Evolutionary conservation across 192 early-diverging fungal genomes (phyloP).

Genomic region (Neocallimastix lanati): DNA sequence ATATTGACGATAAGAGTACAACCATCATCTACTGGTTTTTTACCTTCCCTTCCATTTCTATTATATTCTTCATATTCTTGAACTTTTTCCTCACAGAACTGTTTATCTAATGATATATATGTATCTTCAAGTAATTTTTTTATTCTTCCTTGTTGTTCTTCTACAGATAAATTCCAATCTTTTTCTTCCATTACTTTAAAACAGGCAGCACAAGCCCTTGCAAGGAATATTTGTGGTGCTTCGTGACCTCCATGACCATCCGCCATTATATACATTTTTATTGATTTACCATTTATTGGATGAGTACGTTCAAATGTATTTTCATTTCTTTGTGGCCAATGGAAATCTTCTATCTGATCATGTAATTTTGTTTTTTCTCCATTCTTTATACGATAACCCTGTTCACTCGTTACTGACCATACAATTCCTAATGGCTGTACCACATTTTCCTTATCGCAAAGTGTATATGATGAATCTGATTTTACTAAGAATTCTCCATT

Average conservation of each 20-base stretch:
- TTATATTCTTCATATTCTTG: no score
- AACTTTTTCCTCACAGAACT: conserved; percentile 23
- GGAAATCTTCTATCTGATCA: neutral
- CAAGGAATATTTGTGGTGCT: conserved; percentile 28
- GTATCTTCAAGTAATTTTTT: conserved; percentile 6
- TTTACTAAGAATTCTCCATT: neutral
- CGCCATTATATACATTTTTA: conserved; percentile 31
- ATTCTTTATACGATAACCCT: neutral
- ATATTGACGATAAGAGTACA: conserved; percentile 34
- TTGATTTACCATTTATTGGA: no score
- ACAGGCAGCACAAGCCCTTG: conserved; percentile 10
- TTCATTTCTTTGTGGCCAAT: neutral
- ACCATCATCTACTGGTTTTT: conserved; percentile 15
- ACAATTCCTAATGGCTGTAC: neutral
- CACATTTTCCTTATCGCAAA: neutral
- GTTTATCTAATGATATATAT: conserved; percentile 22
- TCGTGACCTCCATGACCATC: conserved; percentile 38
- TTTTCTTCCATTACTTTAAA: neutral
- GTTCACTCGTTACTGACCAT: neutral
- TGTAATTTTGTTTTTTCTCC: neutral
- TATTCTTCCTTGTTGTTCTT: conserved; percentile 11
- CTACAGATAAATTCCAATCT: conserved; percentile 21
- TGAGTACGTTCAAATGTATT: neutral
- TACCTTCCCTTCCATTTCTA: conserved; percentile 4
- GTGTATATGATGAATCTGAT: neutral